Base-by-base conservation (phyloP, 345 rosid genomes). In the Carallia pectinifolia region DNA sequence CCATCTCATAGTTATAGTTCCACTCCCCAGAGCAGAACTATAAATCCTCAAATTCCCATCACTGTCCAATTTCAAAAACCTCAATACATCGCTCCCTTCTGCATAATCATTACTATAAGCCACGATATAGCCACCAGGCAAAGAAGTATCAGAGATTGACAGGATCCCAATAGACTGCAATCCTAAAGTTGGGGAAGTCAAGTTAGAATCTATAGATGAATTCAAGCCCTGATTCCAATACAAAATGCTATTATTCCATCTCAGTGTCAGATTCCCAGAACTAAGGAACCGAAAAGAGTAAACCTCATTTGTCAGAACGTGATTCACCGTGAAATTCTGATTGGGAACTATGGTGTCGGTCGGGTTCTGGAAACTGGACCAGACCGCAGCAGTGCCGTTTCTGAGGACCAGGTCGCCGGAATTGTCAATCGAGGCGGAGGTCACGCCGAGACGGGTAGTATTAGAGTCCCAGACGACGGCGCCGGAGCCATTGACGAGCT, bases 21-120 rank as follows among this genome's bases (percentile, higher is more conserved):
- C 78, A 74, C 80, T 75, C 38, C 75, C 66, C 68, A 71, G 74
- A 59, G 68, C 66, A 61, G 81, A 65, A 66, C 87, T 85, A 39
- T 72, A 88, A 38, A 86, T 83, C 79, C 81, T 85, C 81, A 90
- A 80, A 63, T 90, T 88, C 50, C 96, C 96, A 81, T 86, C 89
- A 61, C 33, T 37, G 27, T 79, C 93, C 40, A 90, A 72, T 80
- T 38, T 84, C 71, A 90, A 27, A 67, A 84, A 90, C 82, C 93
- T 82, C 72, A 82, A 65, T 31, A 81, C 56, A 71, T 81, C 77
- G 61, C 66, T 62, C 30, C 84, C 86, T 74, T 90, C 90, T 6
- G 69, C 93, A 63, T 73, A 88, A 69, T 88, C 93, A 62, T 73
- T 85, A 66, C 87, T 84, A 62, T 81, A 86, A 52, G 85, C 87